A percentile compares a stretch with the other conserved stretches of the same genome.
Conservation (phyloP, 495 filamentous ascomycete genomes). For the Haplographium delicatum region DNA sequence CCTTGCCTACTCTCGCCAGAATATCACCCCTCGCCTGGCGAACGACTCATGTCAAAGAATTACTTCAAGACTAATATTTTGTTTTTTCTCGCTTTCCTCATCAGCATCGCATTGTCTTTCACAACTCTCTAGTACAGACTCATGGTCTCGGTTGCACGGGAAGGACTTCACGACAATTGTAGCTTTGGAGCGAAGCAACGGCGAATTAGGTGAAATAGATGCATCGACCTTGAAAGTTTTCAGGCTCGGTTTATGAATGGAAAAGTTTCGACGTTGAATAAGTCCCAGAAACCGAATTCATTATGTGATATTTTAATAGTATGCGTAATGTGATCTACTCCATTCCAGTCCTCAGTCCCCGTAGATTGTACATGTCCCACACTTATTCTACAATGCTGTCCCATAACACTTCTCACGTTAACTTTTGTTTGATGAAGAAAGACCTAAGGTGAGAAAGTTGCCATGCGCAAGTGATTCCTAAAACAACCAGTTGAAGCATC, state of each 20-base stretch:
- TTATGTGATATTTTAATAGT: constrained; percentile 12
- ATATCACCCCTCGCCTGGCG: constrained; percentile 14
- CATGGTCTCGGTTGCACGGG: constrained; percentile 20
- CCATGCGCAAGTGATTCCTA: constrained; percentile 92
- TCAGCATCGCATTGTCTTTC: constrained; percentile 24
- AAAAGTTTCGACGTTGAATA: constrained; percentile 9
- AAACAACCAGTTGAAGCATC: constrained; percentile 73
- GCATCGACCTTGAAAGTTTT: constrained; percentile 20
- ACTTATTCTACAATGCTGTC: not conserved
- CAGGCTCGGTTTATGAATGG: constrained; percentile 21
- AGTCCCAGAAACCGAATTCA: constrained; percentile 7
- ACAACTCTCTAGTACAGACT: constrained; percentile 18
- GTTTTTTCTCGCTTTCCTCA: constrained; percentile 16
- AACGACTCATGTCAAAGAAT: constrained; percentile 18
- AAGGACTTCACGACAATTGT: constrained; percentile 24
- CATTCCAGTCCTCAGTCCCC: not conserved
- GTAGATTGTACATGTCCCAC: not conserved
- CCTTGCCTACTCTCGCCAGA: not conserved
- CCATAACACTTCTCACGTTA: constrained; percentile 52
- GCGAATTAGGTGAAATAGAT: constrained; percentile 27
- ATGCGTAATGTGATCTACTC: constrained; percentile 1
- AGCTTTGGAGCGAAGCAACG: constrained; percentile 24
- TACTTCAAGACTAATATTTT: constrained; percentile 27
- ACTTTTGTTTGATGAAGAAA: constrained; percentile 99
- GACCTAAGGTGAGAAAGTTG: constrained; percentile 90